Evolutionary conservation across 1,284 basidiomycete genomes (phyloP).

Genomic region (Cutaneotrichosporon sp.): DNA sequence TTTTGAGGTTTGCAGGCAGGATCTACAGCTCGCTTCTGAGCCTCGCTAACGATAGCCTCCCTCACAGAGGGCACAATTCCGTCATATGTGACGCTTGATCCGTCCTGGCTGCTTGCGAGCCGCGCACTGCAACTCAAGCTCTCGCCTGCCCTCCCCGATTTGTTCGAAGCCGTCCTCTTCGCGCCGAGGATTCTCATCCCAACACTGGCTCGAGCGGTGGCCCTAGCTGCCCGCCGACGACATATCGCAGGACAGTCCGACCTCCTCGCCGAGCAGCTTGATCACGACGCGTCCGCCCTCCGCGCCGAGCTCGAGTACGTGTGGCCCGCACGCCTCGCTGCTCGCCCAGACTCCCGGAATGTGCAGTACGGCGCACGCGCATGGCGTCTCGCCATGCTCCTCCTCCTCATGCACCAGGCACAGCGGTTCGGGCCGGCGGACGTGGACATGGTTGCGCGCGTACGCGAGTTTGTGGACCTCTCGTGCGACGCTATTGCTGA

Average conservation of each 20-base stretch:
- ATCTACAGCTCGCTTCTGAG: too few species aligned
- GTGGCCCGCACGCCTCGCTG: slow-evolving; percentile 6
- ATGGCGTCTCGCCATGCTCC: slow-evolving; percentile 5
- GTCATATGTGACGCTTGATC: slow-evolving; percentile 1
- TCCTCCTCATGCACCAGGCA: slow-evolving; percentile 4
- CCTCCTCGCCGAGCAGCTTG: slow-evolving; percentile 6
- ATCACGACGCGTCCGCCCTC: slow-evolving; percentile 2
- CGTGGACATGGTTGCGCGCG: background rate
- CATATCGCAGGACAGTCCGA: background rate
- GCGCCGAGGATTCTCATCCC: slow-evolving; percentile 6
- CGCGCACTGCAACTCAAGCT: slow-evolving; percentile 9
- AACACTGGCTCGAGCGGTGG: background rate
- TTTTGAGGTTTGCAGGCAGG: too few species aligned
- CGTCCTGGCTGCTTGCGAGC: slow-evolving; percentile 6
- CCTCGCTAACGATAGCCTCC: background rate
- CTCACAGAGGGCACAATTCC: slow-evolving; percentile 2
- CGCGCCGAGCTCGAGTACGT: slow-evolving; percentile 7
- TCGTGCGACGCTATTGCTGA: slow-evolving; percentile 1
- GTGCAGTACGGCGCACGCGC: slow-evolving; percentile 8
- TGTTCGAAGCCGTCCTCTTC: slow-evolving; percentile 6
- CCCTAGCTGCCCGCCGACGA: slow-evolving; percentile 1
- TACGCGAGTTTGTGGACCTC: slow-evolving; percentile 2
- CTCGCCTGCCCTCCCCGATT: slow-evolving; percentile 1
- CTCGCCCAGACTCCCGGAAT: background rate
- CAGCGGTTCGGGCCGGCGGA: background rate